Base-by-base conservation (phyloP, 78 protist genomes). In the Protostelium mycophagum region DNA sequence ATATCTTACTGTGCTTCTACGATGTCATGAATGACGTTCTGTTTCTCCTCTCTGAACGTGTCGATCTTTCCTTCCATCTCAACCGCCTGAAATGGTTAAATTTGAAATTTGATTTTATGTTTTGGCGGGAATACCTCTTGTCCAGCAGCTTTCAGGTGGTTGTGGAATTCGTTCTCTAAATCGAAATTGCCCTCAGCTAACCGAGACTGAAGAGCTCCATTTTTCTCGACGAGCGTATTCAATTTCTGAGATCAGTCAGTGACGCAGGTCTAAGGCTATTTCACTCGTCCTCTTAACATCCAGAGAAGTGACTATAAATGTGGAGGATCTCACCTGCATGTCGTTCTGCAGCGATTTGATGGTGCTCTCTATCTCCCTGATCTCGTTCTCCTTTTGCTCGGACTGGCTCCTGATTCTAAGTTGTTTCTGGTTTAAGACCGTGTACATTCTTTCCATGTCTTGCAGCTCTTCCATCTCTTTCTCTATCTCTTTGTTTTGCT, bases 1-100 rank as follows among this genome's bases (percentile, higher is more conserved):
- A 85, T 29, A 34, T 88, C 84, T 34, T 94, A 35, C 89, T 95
- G 95, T n/a, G 91, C 89, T 83, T 95, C 94, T 63, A 88, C 86
- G 25, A 92, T 86, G 63, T 90, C 90, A 35, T 83, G 9, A 85
- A 90, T 34, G 28, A 89, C 34, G 29, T 35, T 38, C 89, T 86
- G 88, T 91, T 95, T 91, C 51, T 51, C 90, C 36, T 84, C 86
- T 35, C 37, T 1, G 37, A 91, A 63, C 1, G 29, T 83, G 37
- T 89, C 83, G 37, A 95, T 38, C 84, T 85, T 35, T 0, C 35
- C 31, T 39, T 92, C 94, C 25, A 88, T 29, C 36, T 0, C 38
- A 10, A 95, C 31, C 0, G 94, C 86, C 36, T n/a, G n/a, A n/a
- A n/a, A n/a, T n/a, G n/a, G n/a, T n/a, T n/a, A n/a, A n/a, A n/a